phyloP scores from a whole-genome alignment of 2,329 filamentous ascomycete genomes.

The Mollisia scopiformis region DNA sequence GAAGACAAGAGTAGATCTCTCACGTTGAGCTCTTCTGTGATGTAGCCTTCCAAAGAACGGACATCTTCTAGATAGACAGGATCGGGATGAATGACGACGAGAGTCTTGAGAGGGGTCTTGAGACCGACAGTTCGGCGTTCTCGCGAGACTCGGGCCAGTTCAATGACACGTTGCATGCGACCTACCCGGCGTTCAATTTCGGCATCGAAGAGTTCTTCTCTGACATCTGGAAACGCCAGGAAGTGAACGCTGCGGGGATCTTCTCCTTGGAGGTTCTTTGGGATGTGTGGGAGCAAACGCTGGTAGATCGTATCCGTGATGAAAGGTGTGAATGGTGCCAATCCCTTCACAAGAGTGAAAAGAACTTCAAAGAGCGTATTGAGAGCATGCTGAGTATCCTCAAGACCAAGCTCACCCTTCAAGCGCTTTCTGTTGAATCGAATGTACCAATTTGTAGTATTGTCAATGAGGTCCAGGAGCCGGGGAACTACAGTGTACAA shows the following conservation, averaged over 20 bases:
- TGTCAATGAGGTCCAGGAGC: conserved; percentile 82
- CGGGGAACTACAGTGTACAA: conserved; percentile 91
- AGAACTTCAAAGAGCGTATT: conserved; percentile 95
- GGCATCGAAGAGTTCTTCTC: conserved; percentile 84
- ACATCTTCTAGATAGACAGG: conserved; percentile 84
- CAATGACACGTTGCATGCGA: conserved; percentile 95
- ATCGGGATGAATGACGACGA: conserved; percentile 87
- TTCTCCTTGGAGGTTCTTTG: conserved; percentile 66
- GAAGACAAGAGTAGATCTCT: conserved; percentile 81
- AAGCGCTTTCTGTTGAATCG: conserved; percentile 88
- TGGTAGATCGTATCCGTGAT: conserved; percentile 93
- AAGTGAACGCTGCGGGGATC: conserved; percentile 92
- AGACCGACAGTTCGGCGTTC: conserved; percentile 84
- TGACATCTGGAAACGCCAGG: conserved; percentile 84
- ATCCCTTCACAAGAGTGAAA: conserved; percentile 82
- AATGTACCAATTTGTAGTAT: conserved; percentile 99
- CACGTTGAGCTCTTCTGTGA: conserved; percentile 90
- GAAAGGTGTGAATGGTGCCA: conserved; percentile 96
- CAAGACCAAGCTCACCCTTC: conserved; percentile 84
- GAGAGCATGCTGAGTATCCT: conserved; percentile 87
- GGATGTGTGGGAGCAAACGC: conserved; percentile 80
- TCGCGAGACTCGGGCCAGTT: conserved; percentile 82
- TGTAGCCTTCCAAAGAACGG: conserved; percentile 82
- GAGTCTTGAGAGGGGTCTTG: conserved; percentile 87
- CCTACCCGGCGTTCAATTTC: conserved; percentile 84